Evolutionary conservation across 306 rosid species (phyloP), one percentile per base, ranked within the genome.

Genomic region (Inga laurina): DNA sequence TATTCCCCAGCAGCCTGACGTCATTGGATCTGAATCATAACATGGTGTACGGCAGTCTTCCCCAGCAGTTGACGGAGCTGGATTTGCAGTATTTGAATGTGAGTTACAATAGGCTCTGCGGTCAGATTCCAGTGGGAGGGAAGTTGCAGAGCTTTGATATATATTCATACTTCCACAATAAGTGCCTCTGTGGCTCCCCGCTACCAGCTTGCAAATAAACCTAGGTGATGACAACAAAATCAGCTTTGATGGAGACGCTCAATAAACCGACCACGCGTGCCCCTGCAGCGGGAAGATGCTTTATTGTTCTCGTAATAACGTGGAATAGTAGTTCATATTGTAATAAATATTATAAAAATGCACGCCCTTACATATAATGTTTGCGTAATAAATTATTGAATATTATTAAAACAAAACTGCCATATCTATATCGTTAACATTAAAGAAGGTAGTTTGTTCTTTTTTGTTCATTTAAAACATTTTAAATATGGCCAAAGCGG

Each of bases 161-260:
- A 30, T 81, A 75, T 2, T 22, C 81, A 0, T 93, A 89, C 81
- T 85, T 90, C 2, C 96, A 93, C 77, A 93, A 91, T 68, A 81
- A 80, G 71, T 93, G 97, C 66, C 82, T 93, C 76, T 93, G 97
- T 13, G 93, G 96, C 2, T 67, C 94, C 9, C 95, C 95, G 1
- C 91, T 93, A 5, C 77, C 82, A 1, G 71, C 73, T 74, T 91
- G 93, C 90, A 77, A 81, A 41, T 79, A 9, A 57, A 51, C 16
- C 2, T 21, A 51, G 8, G 19, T 0, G 59, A 18, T 2, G 21
- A 52, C n/a, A 52, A 52, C 59, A 52, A 16, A 51, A 52, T 1
- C 7, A 54, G 24, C 61, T 16, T 54, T 54, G 61, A 8, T 0
- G 61, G 24, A 54, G 61, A 5, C 22, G 7, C n/a, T 54, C 61